Evolutionary conservation across 176 grass and related monocot species (phyloP).

Genomic region (Tuctoria greenei): DNA sequence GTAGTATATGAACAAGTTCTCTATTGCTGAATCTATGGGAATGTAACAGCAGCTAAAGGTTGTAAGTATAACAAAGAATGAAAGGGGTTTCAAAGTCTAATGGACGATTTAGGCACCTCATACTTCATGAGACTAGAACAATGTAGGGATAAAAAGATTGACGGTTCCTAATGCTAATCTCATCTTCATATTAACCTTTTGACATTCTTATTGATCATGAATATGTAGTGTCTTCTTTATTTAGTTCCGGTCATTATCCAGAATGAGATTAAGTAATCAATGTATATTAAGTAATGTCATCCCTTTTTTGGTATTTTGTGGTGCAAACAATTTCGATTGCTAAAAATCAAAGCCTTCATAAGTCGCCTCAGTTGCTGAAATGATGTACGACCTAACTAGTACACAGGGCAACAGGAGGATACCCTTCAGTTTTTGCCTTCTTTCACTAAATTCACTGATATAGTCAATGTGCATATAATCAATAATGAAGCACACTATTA

Average conservation of each 20-base stretch:
- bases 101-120: background rate
- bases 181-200: background rate
- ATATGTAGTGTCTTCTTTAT: background rate
- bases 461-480: background rate
- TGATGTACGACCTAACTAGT: background rate
- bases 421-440: conserved; percentile 7
- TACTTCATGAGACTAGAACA: background rate
- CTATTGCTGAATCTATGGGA: background rate
- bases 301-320: conserved; percentile 26
- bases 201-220: background rate
- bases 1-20: background rate
- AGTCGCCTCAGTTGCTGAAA: background rate
- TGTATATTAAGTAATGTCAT: background rate
- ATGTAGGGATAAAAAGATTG: background rate
- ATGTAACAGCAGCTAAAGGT: background rate
- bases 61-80: background rate
- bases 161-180: background rate
- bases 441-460: background rate
- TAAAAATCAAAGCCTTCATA: conserved; percentile 24
- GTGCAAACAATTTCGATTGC: background rate
- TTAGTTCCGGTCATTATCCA: background rate
- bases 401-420: background rate
- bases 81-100: background rate
- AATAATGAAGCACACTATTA: background rate
- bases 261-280: background rate